Percentiles rank a stretch among this genome's conserved stretches.
Conservation (phyloP, 1,284 basidiomycete species). For the Earliella scabrosa region DNA sequence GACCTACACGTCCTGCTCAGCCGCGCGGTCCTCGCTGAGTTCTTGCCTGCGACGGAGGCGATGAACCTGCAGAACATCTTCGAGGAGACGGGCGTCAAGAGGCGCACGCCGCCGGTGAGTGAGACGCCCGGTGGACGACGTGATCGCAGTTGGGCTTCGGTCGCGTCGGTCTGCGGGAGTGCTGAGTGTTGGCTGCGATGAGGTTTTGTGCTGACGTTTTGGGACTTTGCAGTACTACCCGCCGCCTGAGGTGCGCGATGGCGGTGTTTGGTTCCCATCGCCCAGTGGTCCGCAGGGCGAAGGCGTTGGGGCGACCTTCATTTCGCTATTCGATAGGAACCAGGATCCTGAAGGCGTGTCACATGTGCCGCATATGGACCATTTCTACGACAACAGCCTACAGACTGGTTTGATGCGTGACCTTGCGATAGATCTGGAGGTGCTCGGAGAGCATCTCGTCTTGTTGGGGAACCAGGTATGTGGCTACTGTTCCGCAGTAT, state of each 20-base stretch:
- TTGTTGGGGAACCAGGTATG: conserved; percentile 67
- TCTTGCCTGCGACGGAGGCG: conserved; percentile 60
- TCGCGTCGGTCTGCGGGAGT: background rate
- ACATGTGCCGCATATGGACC: conserved; percentile 67
- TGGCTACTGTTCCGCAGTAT: background rate
- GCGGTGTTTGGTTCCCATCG: conserved; percentile 50
- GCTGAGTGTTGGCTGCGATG: background rate
- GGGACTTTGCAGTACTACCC: conserved; percentile 49
- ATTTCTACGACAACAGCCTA: conserved; percentile 70
- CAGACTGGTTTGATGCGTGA: conserved; percentile 70
- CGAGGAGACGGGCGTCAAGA: conserved; percentile 52
- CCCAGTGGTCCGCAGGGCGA: conserved; percentile 38
- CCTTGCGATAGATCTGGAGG: conserved; percentile 61
- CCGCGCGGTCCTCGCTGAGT: conserved; percentile 59
- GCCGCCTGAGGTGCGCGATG: conserved; percentile 43
- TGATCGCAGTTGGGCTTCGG: background rate
- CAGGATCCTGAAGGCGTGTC: conserved; percentile 59
- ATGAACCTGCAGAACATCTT: conserved; percentile 57
- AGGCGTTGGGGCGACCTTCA: conserved; percentile 36
- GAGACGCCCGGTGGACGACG: background rate
- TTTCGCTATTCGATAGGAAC: conserved; percentile 52
- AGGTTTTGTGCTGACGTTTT: background rate
- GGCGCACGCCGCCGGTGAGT: conserved; percentile 46
- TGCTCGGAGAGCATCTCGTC: conserved; percentile 64
- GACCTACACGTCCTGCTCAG: conserved; percentile 52